A percentile compares a stretch with the other conserved stretches of the same genome.
Conservation (phyloP, 2,329 filamentous ascomycete species). For the Kalmusia sp. region DNA sequence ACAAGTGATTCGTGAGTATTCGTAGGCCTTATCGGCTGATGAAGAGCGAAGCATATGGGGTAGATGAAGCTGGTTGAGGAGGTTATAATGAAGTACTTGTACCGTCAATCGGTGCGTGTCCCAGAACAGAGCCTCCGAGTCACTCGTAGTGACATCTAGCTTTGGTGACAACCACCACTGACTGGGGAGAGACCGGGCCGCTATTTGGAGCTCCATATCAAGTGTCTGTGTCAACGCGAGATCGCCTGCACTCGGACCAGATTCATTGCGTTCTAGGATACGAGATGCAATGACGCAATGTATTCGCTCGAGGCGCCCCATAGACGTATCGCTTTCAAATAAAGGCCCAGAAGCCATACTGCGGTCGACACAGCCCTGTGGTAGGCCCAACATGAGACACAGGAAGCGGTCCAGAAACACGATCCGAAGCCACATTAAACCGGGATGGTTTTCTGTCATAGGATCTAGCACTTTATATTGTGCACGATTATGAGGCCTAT, state of each 20-base stretch:
- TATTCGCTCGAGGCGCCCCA: conserved; percentile 38
- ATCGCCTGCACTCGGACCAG: conserved; percentile 22
- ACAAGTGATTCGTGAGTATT: conserved; percentile 33
- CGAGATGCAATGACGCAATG: conserved; percentile 43
- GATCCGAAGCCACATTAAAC: conserved; percentile 49
- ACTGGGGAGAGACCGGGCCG: conserved; percentile 16
- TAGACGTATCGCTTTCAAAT: conserved; percentile 26
- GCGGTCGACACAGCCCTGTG: conserved; percentile 34
- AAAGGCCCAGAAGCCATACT: conserved; percentile 28
- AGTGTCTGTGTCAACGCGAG: conserved; percentile 30
- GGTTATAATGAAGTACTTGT: conserved; percentile 19
- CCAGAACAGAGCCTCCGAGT: conserved; percentile 7
- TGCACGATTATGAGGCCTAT: conserved; percentile 24
- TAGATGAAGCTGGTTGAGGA: conserved; percentile 19
- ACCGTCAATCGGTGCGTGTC: conserved; percentile 6
- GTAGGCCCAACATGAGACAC: conserved; percentile 49
- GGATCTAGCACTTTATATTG: conserved; percentile 9
- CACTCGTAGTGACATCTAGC: conserved; percentile 1
- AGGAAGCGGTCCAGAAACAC: conserved; percentile 46
- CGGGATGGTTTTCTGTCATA: conserved; percentile 17
- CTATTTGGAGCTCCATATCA: conserved; percentile 18
- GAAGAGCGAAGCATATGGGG: conserved; percentile 19
- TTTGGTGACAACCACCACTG: conserved; percentile 25
- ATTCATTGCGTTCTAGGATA: conserved; percentile 50
- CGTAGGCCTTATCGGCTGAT: background rate